A percentile compares a stretch with the other conserved stretches of the same genome.
Conservation (phyloP, 441 rosid genomes). For the Adansonia gregorii region DNA sequence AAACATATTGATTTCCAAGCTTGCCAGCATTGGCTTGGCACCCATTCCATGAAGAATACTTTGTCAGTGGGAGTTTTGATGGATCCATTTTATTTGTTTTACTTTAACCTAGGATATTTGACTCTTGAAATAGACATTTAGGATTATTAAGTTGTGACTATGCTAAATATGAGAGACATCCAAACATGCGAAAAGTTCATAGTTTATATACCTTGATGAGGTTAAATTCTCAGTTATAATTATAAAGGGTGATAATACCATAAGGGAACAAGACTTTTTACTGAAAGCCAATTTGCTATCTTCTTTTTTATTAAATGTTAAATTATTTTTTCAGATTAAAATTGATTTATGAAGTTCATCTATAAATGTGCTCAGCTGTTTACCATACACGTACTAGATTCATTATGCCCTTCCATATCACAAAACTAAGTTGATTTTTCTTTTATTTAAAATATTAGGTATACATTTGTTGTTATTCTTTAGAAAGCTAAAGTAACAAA, state of each 20-base stretch:
- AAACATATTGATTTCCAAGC: conserved; percentile 20
- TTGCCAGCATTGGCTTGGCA: conserved; percentile 92
- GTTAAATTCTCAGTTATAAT: neutral
- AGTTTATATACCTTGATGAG: neutral
- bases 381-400: neutral
- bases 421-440: neutral
- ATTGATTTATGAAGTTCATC: neutral
- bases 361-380: neutral
- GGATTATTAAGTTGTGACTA: conserved; percentile 7
- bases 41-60: conserved; percentile 97
- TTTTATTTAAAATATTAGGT: neutral
- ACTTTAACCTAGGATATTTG: neutral
- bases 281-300: neutral
- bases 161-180: neutral
- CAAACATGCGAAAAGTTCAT: neutral
- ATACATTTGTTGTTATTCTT: neutral
- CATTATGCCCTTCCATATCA: neutral
- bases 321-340: neutral
- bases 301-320: neutral
- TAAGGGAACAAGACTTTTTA: neutral
- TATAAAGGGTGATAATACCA: neutral
- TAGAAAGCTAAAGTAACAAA: conserved; percentile 8
- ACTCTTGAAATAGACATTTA: neutral
- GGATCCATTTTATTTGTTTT: conserved; percentile 59
- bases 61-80: conserved; percentile 93